Evolutionary conservation across 148 eudicot species (phyloP).

Genomic region (Euryodendron excelsum): DNA sequence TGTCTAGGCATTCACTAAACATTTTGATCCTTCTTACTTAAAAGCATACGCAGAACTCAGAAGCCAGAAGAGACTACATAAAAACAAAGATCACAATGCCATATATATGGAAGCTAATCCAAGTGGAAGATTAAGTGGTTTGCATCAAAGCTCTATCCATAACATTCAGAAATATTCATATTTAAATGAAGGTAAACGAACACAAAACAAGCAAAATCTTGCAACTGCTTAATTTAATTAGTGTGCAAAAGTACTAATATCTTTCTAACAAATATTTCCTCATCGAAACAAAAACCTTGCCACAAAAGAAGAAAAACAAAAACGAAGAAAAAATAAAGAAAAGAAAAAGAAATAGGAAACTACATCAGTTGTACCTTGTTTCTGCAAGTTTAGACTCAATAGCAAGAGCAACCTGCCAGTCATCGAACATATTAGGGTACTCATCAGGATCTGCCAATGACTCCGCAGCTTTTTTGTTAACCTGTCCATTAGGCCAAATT

Average conservation of each 20-base stretch:
- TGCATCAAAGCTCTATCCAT: too few relatives aligned
- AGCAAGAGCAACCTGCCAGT: constrained; percentile 89
- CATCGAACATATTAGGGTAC: constrained; percentile 86
- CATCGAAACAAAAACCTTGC: background rate
- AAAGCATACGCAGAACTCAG: too few relatives aligned
- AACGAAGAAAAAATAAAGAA: background rate
- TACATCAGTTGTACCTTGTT: constrained; percentile 43
- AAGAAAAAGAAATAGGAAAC: background rate
- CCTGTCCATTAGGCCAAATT: constrained; percentile 31
- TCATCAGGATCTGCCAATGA: constrained; percentile 92
- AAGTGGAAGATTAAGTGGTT: too few relatives aligned
- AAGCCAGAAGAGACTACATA: too few relatives aligned
- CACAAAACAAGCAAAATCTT: background rate
- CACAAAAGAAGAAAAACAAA: background rate
- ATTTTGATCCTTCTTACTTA: too few relatives aligned
- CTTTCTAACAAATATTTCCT: too few relatives aligned
- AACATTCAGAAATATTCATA: too few relatives aligned
- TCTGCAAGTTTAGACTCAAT: constrained; percentile 78
- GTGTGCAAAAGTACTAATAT: too few relatives aligned
- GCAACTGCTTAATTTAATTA: background rate
- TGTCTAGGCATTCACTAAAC: too few relatives aligned
- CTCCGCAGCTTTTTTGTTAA: constrained; percentile 89
- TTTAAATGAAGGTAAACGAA: too few relatives aligned
- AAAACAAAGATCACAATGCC: too few relatives aligned
- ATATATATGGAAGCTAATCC: too few relatives aligned